Evolutionary conservation across 345 rosid species (phyloP), one percentile per base, ranked within the genome.

Genomic region (Aethionema arabicum): DNA sequence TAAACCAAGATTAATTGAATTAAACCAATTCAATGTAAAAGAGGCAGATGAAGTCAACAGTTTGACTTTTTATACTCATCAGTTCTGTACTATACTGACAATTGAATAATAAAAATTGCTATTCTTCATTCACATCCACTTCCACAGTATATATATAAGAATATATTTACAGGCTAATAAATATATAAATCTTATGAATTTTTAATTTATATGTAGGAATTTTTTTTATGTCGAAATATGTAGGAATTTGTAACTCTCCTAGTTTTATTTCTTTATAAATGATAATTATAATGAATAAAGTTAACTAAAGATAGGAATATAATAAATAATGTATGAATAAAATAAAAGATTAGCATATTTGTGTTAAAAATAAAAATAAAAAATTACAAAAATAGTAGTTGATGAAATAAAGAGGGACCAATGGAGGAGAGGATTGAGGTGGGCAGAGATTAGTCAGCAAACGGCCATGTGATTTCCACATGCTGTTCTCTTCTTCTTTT

Each of bases 391-490:
- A 21, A 21, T 21, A 21, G 27, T 21, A 21, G 27, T 21, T 21
- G 27, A 21, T 21, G 2, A 21, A 21, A 21, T 21, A 21, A 21
- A 21, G 32, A 44, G 57, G 59, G 54, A 63, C 59, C 65, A 56
- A 70, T 50, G 65, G 55, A 40, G 15, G 57, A 30, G 65, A 55
- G 37, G 70, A 51, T 51, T 63, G 75, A 70, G 70, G 75, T 70
- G 70, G 65, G 70, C 65, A 57, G 60, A 64, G 69, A 57, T 52
- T 52, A 65, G 65, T 71, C 61, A 71, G 75, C 65, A 64, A 71
- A 29, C 51, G 8, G 50, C 74, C 75, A 71, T 71, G 75, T 71
- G 70, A 58, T 29, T 51, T 58, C 65, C 75, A 64, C 75, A 71
- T 64, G 75, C 58, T 21, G 1, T 42, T 38, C 56, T 57, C 70